Percentiles rank a stretch among this genome's conserved stretches.
These are phyloP conservation scores for Keithomyces neogunnii DNA, from an alignment of 2,329 filamentous ascomycete species.

Conservation along the genomic window DNA sequence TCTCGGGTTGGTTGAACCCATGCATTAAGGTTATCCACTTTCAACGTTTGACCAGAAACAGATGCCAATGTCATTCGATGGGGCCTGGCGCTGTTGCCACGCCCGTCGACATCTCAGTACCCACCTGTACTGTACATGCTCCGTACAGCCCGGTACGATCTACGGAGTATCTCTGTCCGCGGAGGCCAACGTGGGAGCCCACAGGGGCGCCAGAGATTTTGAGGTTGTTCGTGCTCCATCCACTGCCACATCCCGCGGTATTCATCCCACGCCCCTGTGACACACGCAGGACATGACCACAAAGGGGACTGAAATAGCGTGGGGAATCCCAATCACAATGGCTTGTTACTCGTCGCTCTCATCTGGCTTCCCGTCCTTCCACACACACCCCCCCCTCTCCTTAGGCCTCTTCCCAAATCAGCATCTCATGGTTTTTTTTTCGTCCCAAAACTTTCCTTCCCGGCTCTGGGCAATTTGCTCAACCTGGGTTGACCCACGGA, in stretches of 20 bases:
- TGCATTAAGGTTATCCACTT: slow-evolving; percentile 14
- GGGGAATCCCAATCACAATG: not conserved
- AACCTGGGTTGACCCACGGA: slow-evolving; percentile 9
- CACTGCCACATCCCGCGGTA: not conserved
- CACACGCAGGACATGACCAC: not conserved
- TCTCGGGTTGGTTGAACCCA: slow-evolving; percentile 16
- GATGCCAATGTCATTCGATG: slow-evolving; percentile 19
- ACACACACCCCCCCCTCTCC: slow-evolving; percentile 3
- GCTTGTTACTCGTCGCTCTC: not conserved
- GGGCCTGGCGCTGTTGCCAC: slow-evolving; percentile 13
- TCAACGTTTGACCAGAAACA: slow-evolving; percentile 13
- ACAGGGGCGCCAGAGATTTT: no score
- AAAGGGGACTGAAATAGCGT: not conserved
- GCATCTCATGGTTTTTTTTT: slow-evolving; percentile 8
- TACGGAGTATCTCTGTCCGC: no score
- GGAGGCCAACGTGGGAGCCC: no score
- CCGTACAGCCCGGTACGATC: not conserved
- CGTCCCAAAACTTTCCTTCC: slow-evolving; percentile 8
- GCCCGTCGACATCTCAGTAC: not conserved
- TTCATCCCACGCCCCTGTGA: not conserved
- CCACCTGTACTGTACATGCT: not conserved
- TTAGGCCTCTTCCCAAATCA: slow-evolving; percentile 4
- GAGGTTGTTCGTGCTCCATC: no score
- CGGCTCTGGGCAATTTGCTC: slow-evolving; percentile 4
- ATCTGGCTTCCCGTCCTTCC: not conserved